Percentiles rank a stretch among this genome's conserved stretches.
Evolutionary conservation across 1,284 basidiomycete genomes (phyloP).

Genomic region (Ustilago trichophora): DNA sequence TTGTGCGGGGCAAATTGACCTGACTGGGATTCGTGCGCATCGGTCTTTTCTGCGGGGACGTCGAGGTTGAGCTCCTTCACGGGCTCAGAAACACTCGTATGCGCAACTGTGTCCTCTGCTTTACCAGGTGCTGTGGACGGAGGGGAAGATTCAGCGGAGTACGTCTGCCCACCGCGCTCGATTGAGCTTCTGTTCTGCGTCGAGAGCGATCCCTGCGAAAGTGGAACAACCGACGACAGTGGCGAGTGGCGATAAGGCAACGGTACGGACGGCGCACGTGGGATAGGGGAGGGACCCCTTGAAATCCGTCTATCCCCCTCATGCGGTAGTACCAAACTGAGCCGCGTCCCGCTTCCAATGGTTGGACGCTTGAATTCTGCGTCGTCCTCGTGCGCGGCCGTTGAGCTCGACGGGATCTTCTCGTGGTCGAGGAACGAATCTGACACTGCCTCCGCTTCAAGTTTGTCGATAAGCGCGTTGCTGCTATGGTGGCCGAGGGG

Average conservation of each 20-base stretch:
- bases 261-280: slow-evolving; percentile 11
- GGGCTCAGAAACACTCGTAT: too few relatives aligned
- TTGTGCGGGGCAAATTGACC: too few relatives aligned
- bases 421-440: slow-evolving; percentile 25
- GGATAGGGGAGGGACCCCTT: slow-evolving; percentile 13
- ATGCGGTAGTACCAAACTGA: neutral
- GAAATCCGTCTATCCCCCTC: neutral
- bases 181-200: slow-evolving; percentile 7
- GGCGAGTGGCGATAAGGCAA: slow-evolving; percentile 30
- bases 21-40: too few relatives aligned
- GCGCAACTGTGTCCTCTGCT: too few relatives aligned
- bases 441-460: slow-evolving; percentile 31
- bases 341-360: neutral
- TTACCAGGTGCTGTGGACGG: slow-evolving; percentile 10
- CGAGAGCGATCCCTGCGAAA: slow-evolving; percentile 9
- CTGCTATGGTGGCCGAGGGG: slow-evolving; percentile 19
- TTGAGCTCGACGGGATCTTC: slow-evolving; percentile 6
- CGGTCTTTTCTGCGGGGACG: too few relatives aligned
- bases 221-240: neutral
- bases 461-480: slow-evolving; percentile 24
- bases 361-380: neutral
- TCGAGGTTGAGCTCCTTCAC: too few relatives aligned
- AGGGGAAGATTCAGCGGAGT: slow-evolving; percentile 8
- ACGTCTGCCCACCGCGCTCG: neutral
- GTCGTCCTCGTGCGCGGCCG: neutral